These are phyloP conservation scores for Neckera pumila DNA, from an alignment of 225 moss, liverwort and hornwort genomes.

Conservation along the genomic window DNA sequence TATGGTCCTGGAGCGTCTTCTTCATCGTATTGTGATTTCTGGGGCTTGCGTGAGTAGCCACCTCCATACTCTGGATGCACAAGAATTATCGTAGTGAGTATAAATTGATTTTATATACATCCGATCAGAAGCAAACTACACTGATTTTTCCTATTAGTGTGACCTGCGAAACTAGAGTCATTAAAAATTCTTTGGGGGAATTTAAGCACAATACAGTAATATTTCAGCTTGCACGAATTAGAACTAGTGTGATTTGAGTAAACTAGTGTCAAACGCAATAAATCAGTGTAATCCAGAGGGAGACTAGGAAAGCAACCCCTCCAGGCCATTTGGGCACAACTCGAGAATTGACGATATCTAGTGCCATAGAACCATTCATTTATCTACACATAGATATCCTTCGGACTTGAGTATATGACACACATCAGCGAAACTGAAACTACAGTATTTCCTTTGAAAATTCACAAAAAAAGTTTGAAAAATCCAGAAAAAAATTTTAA, in stretches of 20 bases:
- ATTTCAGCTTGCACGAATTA: background rate
- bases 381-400: background rate
- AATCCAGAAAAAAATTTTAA: too few species aligned
- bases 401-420: background rate
- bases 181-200: background rate
- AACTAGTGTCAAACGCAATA: background rate
- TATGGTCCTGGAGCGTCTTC: conserved; percentile 13
- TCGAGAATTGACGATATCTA: background rate
- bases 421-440: background rate
- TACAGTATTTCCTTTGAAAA: background rate
- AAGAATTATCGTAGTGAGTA: background rate
- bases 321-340: background rate
- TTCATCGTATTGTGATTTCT: conserved; percentile 10
- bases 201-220: background rate
- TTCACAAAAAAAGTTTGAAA: too few species aligned
- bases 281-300: background rate
- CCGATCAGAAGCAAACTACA: background rate
- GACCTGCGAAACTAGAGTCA: background rate
- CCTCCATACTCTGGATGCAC: conserved; percentile 16
- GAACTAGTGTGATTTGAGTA: background rate
- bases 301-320: background rate
- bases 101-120: background rate
- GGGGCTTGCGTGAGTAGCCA: conserved; percentile 11
- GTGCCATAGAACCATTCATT: background rate
- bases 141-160: background rate